Evolutionary conservation across 2,329 filamentous ascomycete genomes (phyloP).

Genomic region (Venturiaceae sp.): DNA sequence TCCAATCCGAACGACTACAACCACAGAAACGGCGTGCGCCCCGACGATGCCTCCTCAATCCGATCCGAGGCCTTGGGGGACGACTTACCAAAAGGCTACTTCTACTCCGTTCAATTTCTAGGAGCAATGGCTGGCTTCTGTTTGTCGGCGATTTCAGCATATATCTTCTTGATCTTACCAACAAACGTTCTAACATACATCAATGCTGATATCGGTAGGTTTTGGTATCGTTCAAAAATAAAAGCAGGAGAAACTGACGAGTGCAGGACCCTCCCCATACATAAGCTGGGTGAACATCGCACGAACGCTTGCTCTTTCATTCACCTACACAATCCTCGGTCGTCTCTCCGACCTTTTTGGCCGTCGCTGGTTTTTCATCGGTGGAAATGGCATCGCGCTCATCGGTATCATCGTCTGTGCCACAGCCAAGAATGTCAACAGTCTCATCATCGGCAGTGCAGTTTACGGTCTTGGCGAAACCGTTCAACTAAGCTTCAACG

Average conservation of each 20-base stretch:
- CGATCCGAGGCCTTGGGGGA: slow-evolving; percentile 10
- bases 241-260: not conserved
- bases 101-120: not conserved
- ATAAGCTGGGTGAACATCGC: slow-evolving; percentile 19
- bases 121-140: slow-evolving; percentile 2
- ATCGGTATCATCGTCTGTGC: slow-evolving; percentile 28
- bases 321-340: slow-evolving; percentile 30
- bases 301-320: slow-evolving; percentile 21
- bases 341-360: slow-evolving; percentile 34
- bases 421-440: slow-evolving; percentile 22
- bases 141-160: not conserved
- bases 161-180: slow-evolving; percentile 14
- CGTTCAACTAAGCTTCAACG: slow-evolving; percentile 32
- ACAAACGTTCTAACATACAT: slow-evolving; percentile 1
- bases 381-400: slow-evolving; percentile 21
- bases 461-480: slow-evolving; percentile 31
- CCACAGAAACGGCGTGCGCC: not conserved
- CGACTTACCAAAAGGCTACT: slow-evolving; percentile 6
- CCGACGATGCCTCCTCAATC: not conserved
- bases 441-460: slow-evolving; percentile 27
- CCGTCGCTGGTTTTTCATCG: slow-evolving; percentile 31
- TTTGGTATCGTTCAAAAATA: not conserved
- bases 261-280: slow-evolving; percentile 8
- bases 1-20: not conserved
- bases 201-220: slow-evolving; percentile 24